These are phyloP conservation scores for Tylopilus rubrobrunneus DNA, from an alignment of 768 basidiomycete species.

Conservation along the genomic window DNA sequence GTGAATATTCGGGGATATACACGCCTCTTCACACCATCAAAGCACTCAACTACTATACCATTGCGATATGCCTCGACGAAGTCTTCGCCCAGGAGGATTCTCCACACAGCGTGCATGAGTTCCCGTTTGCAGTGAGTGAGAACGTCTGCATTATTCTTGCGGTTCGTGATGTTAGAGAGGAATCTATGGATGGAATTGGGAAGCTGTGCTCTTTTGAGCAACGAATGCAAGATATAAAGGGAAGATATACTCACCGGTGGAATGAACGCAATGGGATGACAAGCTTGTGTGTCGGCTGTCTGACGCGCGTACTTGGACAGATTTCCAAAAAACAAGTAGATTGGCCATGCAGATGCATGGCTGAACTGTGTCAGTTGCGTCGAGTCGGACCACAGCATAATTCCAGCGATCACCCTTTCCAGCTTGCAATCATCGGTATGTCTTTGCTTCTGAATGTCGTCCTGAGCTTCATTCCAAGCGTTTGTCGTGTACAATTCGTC, in stretches of 20 bases:
- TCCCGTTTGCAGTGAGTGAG: not conserved
- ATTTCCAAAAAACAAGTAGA: no score
- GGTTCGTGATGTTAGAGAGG: not conserved
- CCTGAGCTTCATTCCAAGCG: no score
- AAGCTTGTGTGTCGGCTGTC: not conserved
- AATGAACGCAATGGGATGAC: not conserved
- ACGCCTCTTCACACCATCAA: not conserved
- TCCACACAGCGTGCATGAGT: not conserved
- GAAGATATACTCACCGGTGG: not conserved
- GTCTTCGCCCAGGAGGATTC: not conserved
- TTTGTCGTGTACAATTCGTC: no score
- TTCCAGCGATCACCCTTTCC: no score
- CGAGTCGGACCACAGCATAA: no score
- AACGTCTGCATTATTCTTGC: not conserved
- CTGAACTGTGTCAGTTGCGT: no score
- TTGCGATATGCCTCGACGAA: not conserved
- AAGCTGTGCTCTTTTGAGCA: not conserved
- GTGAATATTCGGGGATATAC: not conserved
- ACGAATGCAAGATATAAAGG: no score
- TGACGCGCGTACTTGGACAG: no score
- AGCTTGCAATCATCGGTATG: no score
- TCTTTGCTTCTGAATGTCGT: no score
- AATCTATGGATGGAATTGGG: not conserved
- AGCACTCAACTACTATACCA: not conserved
- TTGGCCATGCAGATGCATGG: no score